These are phyloP conservation scores for Coemansia sp. DNA, from an alignment of 192 early-diverging fungal genomes.

Conservation along the genomic window DNA sequence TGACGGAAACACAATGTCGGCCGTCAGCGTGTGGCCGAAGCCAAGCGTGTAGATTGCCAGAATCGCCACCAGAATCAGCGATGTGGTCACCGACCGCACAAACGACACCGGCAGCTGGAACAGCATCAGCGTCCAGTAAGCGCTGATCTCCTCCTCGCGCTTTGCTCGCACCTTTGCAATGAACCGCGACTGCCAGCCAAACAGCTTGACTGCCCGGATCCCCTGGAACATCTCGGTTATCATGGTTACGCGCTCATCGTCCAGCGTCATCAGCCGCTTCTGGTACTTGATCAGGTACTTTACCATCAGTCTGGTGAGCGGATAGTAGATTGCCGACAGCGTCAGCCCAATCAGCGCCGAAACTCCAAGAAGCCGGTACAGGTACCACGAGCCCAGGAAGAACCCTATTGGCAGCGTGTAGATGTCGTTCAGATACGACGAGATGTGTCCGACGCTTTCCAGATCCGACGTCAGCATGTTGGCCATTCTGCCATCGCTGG, in stretches of 20 bases:
- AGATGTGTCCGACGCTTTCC: conserved; percentile 62
- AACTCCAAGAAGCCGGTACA: conserved; percentile 78
- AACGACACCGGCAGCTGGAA: conserved; percentile 61
- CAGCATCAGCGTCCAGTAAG: conserved; percentile 56
- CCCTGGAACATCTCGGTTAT: conserved; percentile 88
- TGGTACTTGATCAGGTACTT: conserved; percentile 60
- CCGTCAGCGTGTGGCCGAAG: conserved; percentile 61
- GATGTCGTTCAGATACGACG: conserved; percentile 61
- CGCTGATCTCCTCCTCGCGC: conserved; percentile 65
- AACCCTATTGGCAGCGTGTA: conserved; percentile 70
- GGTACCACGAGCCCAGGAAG: conserved; percentile 63
- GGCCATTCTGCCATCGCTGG: conserved; percentile 61
- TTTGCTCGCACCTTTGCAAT: conserved; percentile 63
- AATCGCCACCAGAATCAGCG: conserved; percentile 64
- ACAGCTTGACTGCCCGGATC: conserved; percentile 93
- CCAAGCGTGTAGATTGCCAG: conserved; percentile 59
- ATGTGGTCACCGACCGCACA: conserved; percentile 53
- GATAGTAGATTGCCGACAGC: conserved; percentile 65
- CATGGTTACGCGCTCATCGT: conserved; percentile 78
- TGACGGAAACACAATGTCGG: conserved; percentile 70
- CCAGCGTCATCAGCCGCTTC: conserved; percentile 55
- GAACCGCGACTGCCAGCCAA: conserved; percentile 83
- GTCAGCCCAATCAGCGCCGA: conserved; percentile 80
- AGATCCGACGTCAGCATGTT: conserved; percentile 78
- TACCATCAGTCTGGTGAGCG: conserved; percentile 58